Base-by-base conservation (phyloP, 2,329 filamentous ascomycete genomes). In the Seiridium unicorne region DNA sequence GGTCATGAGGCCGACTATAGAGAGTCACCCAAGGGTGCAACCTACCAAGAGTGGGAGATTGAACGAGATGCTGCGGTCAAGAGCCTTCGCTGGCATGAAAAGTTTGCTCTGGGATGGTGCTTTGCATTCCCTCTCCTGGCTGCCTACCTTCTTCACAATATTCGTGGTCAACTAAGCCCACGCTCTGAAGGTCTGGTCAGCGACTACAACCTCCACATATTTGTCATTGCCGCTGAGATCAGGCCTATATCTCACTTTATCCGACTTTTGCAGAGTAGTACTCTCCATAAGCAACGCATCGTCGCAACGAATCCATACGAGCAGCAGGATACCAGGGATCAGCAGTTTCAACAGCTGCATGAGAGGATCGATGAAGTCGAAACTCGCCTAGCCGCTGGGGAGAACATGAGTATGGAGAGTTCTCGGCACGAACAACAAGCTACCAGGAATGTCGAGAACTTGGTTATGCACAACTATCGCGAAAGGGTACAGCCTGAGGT, bases 141-240 rank as follows among this genome's bases (percentile, higher is more conserved):
- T n/a, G 91, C 93, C 35, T 95, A 90, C 75, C 79, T 97, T 44
- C 81, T 98, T 9, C 93, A 97, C 71, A 79, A 86, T 26, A 90
- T 97, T 61, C 87, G 94, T 55, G 84, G 83, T 7, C 92, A 94
- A 68, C 84, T 98, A 18, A 93, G 90, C 32, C 84, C 91, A 2
- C 91, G 91, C 0, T 93, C 92, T 0, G 93, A 96, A 72, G 91
- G 91, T 1, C 80, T 98, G 9, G 89, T 98, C 5, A 96, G 92
- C 4, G 91, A 97, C 73, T 96, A 94, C 76, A 97, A 97, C 73
- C 81, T 98, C 58, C 93, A 89, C 10, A 91, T 98, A 57, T 98
- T 97, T 73, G 80, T 97, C 3, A 82, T 97, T 18, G 91, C 90
- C 1, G 91, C 94, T 3, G 94, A 98, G 75, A 80, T 97, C 35